Evolutionary conservation across 2,329 filamentous ascomycete genomes (phyloP), one percentile per base, ranked within the genome.

Genomic region (Mollisiaceae sp.): DNA sequence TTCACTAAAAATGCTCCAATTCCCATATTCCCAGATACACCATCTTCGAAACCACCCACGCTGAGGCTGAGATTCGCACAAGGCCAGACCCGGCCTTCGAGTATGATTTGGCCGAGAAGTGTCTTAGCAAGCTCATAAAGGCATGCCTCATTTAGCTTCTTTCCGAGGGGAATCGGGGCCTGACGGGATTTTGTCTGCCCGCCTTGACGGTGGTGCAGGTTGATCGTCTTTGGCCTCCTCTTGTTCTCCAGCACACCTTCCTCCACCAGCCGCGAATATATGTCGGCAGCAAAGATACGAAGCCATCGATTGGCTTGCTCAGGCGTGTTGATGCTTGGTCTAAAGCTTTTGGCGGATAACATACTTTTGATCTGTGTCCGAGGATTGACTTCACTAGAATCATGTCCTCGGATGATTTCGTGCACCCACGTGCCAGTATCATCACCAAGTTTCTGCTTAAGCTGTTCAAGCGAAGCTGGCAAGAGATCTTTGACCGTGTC

Each of bases 281-380:
- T 97, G 76, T 99, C 95, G 0, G 93, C 92, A 4, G 86, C 89
- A 76, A 98, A 98, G 62, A 99, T 97, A 12, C 90, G 85, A 45
- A 99, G 82, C 95, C 95, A 99, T 66, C 89, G 89, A 27, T 86
- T 82, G 0, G 90, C 94, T 76, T 97, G 92, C 24, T 95, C 92
- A 20, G 86, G 80, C 1, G 84, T 90, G 71, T 88, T 91, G 75
- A 98, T 94, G 63, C 85, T 88, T 0, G 95, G 95, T 32, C 92
- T 85, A 74, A 99, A 99, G 0, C 93, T 96, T 76, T 99, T 99
- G 22, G 95, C 94, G 1, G 93, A 97, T 15, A 98, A 83, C 94
- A 99, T 98, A 18, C 91, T 95, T 77, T 98, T 97, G 81, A 97
- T 97, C 74, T 95, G 92, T 1, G 93, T 97, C 60, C 94, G 85